Base-by-base conservation (phyloP, 768 basidiomycete genomes). In the Hortiboletus campestris region DNA sequence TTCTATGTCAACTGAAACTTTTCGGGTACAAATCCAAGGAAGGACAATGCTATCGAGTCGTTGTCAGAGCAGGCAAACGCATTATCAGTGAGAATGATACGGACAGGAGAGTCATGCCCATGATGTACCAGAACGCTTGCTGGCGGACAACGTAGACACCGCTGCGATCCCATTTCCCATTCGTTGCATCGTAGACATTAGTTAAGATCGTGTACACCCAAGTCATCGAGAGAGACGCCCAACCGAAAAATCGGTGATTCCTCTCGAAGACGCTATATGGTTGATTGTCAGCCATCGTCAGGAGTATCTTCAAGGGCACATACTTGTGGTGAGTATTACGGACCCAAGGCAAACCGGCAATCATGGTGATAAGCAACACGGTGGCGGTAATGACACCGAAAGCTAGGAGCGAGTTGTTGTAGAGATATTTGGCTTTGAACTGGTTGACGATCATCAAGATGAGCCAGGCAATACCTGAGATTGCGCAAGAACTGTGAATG, bases 311-410 rank as follows among this genome's bases (percentile, higher is more conserved):
- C 46, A 42, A 32, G 8, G 19, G 12, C 57, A 70, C 82, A 63
- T 67, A 89, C 88, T 90, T 90, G 76, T 91, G 89, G 61, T 89
- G 86, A 12, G 81, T 83, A 62, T 90, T 90, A 59, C 89, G 79
- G 44, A 91, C 81, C 86, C 88, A 89, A 29, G 89, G 89, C 66
- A 90, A 80, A 13, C 87, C 89, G 41, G 86, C 83, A 42, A 80
- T 66, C 40, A 85, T 78, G 43, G 82, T 84, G 55, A 86, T 69
- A 55, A 83, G 74, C 40, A 90, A 76, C 4, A 78, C 71, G 9
- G 86, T 54, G 59, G 80, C 77, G 9, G 85, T 85, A 35, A 86
- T 62, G 34, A 86, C 74, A 28, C 88, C 88, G 60, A 85, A 79
- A 40, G 80, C 75, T 9, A 90, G 75, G 25, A 89, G 71, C 1